Base-by-base conservation (phyloP, 1,284 basidiomycete genomes). In the Testicularia cyperi region DNA sequence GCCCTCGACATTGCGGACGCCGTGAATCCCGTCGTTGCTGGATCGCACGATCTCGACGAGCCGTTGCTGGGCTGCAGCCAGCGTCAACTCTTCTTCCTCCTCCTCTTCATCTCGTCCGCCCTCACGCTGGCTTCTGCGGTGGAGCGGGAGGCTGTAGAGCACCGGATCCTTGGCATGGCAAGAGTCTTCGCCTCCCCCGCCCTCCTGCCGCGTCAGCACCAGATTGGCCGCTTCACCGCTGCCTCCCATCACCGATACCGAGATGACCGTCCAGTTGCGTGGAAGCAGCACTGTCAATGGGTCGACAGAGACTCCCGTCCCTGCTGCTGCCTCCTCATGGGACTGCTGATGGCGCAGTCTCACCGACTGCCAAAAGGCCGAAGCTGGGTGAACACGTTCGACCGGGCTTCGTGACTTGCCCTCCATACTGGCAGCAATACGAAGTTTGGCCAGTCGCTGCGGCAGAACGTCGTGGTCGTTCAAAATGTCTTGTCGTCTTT, bases 221-320 rank as follows among this genome's bases (percentile, higher is more conserved):
- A 98, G 81, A 4, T 87, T 88, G 61, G 83, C 86, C 57, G 84
- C 84, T 69, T 95, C 90, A 3, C 36, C 42, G 18, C n/a, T n/a
- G n/a, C n/a, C n/a, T n/a, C 30, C 28, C 9, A 51, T 31, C 20
- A 49, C 38, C n/a, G 54, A 49, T 62, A 98, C 85, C 53, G 86
- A 89, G 42, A 96, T 80, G 9, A 92, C 83, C 5, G 86, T 88
- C 92, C 94, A 97, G 54, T 86, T 82, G 3, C 75, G 57, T 0
- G 94, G 92, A 1, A 97, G 79, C 80, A 54, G 26, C 12, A 45
- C 25, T n/a, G n/a, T n/a, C n/a, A n/a, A n/a, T n/a, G n/a, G n/a
- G n/a, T n/a, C n/a, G n/a, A n/a, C n/a, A n/a, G n/a, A n/a, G n/a
- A n/a, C n/a, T n/a, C n/a, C n/a, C 35, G 39, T 43, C 22, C 24